Base-by-base conservation (phyloP, 176 grass and related monocot species). In the Bothriochloa decipiens region DNA sequence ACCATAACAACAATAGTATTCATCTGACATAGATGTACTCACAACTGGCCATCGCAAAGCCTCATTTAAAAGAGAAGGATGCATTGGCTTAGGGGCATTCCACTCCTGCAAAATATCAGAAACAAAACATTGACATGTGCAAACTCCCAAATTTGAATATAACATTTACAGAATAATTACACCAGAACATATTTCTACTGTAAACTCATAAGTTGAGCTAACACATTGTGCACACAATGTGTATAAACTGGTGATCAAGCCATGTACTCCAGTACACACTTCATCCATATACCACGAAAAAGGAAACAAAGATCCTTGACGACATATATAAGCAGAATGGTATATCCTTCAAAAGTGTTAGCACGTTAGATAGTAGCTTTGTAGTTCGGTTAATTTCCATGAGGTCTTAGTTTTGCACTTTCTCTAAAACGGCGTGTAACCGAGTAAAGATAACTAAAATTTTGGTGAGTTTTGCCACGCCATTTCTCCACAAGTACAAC, bases 51-150 rank as follows among this genome's bases (percentile, higher is more conserved):
- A 88, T 46, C 25, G 74, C 52, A 89, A 84, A 65, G 95, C 92
- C 61, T 74, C 88, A 17, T 82, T 91, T 76, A 97, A 64, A 88
- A 97, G 88, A 43, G 86, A 81, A 29, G 86, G 84, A 47, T 97
- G 92, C 92, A 87, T 92, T 23, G 92, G 92, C 53, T 97, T 92
- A 58, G 95, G 95, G 23, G 90, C 84, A 89, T 94, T 94, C 95
- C 95, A 97, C 80, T 97, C 95, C 95, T 94, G 81, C 72, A 82
- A 32, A 82, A 72, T 3, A 74, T 61, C 26, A n/a, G 23, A 65
- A 63, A 65, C 62, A 78, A 0, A 79, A 79, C 26, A 8, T 35
- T 33, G 14, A 40, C 35, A 20, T 3, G n/a, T 14, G 70, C 69
- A 71, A 86, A 17, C 9, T 41, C 52, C 22, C 12, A 14, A 29